phyloP scores from a whole-genome alignment of 2,329 filamentous ascomycete genomes.

The Bipolaris sorokiniana region DNA sequence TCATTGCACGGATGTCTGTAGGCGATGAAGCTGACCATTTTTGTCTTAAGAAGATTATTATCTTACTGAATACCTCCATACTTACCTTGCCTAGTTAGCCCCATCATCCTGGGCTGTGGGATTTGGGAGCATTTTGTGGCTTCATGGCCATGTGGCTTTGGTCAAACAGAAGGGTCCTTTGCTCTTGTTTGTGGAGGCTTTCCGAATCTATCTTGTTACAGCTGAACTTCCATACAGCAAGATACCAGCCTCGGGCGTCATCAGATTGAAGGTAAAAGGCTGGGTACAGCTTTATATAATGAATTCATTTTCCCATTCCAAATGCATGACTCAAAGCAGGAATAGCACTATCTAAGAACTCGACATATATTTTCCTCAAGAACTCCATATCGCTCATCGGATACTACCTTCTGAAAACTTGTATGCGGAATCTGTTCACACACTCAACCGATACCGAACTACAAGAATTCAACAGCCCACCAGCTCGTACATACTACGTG shows the following conservation, averaged over 20 bases:
- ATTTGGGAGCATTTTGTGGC: slow-evolving; percentile 2
- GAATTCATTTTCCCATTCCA: slow-evolving; percentile 1
- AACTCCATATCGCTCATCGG: not conserved
- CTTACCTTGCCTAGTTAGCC: slow-evolving; percentile 16
- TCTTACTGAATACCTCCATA: slow-evolving; percentile 19
- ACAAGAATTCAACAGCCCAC: slow-evolving; percentile 35
- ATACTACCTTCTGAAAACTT: not conserved
- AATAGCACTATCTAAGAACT: slow-evolving; percentile 14
- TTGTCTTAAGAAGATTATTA: slow-evolving; percentile 3
- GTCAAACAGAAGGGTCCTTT: not conserved
- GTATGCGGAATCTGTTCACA: not conserved
- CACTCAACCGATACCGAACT: slow-evolving; percentile 24
- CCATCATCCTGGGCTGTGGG: not conserved
- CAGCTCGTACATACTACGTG: slow-evolving; percentile 30
- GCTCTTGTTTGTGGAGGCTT: not conserved
- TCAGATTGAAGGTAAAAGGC: not conserved
- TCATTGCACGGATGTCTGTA: not conserved
- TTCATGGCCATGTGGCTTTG: slow-evolving; percentile 26
- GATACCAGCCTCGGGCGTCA: not conserved
- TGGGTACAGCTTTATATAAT: slow-evolving; percentile 23
- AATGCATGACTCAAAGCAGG: slow-evolving; percentile 18
- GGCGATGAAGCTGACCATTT: slow-evolving; percentile 17
- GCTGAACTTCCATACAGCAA: not conserved
- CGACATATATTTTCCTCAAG: slow-evolving; percentile 33
- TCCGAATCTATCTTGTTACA: not conserved